phyloP scores from a whole-genome alignment of 306 rosid species.

The Glycine soja region DNA sequence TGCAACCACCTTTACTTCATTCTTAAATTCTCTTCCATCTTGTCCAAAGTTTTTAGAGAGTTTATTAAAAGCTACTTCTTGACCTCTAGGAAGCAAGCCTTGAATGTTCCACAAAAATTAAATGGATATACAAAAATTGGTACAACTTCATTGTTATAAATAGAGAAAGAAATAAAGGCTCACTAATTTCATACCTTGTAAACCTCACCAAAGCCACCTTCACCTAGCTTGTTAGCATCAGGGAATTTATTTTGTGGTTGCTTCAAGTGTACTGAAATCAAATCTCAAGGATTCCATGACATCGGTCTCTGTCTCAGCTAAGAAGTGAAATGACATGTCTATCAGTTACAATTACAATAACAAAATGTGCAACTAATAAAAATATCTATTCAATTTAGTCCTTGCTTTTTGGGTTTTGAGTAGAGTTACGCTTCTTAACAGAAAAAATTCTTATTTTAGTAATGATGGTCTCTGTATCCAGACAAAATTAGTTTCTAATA shows the following conservation, averaged over 20 bases:
- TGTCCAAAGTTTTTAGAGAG: constrained; percentile 56
- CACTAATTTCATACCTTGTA: constrained; percentile 55
- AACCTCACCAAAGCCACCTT: constrained; percentile 66
- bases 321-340: not conserved
- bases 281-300: constrained; percentile 51
- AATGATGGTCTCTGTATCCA: no score
- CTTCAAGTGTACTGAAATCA: constrained; percentile 50
- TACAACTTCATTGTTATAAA: not conserved
- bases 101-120: constrained; percentile 22
- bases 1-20: constrained; percentile 61
- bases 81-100: constrained; percentile 54
- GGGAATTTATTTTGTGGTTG: constrained; percentile 58
- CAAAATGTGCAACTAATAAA: no score
- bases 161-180: constrained; percentile 34
- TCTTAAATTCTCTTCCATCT: constrained; percentile 59
- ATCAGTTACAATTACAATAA: no score
- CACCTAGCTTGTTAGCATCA: constrained; percentile 54
- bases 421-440: no score
- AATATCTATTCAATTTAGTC: no score
- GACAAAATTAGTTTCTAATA: no score
- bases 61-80: constrained; percentile 63
- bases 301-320: constrained; percentile 39
- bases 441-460: no score
- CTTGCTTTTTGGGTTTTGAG: no score
- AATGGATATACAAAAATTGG: not conserved